These are phyloP conservation scores for Tricholoma saponaceum DNA, from an alignment of 768 basidiomycete genomes.

Conservation along the genomic window DNA sequence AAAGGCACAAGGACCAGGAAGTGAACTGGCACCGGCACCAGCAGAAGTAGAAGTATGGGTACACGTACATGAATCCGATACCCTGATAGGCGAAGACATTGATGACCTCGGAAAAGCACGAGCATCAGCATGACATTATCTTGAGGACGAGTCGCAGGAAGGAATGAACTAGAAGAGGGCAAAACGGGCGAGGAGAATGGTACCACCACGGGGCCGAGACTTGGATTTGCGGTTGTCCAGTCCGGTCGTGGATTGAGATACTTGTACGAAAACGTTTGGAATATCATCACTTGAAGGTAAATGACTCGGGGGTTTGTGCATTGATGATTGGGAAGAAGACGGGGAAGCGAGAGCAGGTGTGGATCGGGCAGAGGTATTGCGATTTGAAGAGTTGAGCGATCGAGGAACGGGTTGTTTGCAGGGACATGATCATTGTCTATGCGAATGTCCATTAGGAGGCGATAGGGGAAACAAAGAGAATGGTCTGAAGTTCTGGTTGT, in stretches of 20 bases:
- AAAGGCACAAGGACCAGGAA: not conserved
- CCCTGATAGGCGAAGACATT: not conserved
- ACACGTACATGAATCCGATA: not conserved
- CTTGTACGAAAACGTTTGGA: not conserved
- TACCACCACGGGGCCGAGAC: not conserved
- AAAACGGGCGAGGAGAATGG: not conserved
- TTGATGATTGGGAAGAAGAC: not conserved
- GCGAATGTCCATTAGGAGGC: not conserved
- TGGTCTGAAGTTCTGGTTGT: not conserved
- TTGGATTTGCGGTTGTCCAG: not conserved
- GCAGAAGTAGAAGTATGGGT: not conserved
- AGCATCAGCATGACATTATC: not conserved
- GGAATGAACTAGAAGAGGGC: not conserved
- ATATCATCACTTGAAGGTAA: not conserved
- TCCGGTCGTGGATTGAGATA: not conserved
- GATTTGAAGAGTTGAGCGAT: not conserved
- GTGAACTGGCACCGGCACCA: too few relatives aligned
- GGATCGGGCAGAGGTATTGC: not conserved
- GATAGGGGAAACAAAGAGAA: too few relatives aligned
- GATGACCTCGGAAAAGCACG: not conserved
- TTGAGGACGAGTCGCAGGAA: not conserved
- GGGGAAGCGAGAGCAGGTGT: not conserved
- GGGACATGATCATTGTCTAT: not conserved
- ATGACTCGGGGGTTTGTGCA: not conserved
- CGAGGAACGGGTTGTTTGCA: not conserved